Evolutionary conservation across 257 asterid species (phyloP).

Genomic region (Solanum microdontum): DNA sequence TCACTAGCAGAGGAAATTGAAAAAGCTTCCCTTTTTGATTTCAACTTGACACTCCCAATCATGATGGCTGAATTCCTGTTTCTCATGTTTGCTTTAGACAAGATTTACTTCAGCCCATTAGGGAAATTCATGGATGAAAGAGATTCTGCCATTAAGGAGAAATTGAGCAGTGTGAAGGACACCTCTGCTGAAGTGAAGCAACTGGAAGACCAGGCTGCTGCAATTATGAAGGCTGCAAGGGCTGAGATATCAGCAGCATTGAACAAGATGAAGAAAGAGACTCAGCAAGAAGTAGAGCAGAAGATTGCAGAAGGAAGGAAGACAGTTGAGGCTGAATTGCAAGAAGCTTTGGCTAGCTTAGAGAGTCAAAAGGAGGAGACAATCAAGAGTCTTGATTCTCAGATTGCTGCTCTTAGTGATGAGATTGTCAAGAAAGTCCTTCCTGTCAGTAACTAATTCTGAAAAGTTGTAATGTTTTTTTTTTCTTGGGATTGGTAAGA

Average conservation of each 20-base stretch:
- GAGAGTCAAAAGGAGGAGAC: constrained; percentile 87
- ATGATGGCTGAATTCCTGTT: constrained; percentile 57
- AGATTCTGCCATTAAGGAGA: constrained; percentile 69
- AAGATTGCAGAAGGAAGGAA: constrained; percentile 65
- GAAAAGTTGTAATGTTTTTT: neutral
- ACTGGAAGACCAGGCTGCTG: constrained; percentile 72
- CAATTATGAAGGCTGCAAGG: constrained; percentile 82
- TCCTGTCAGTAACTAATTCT: constrained; percentile 34
- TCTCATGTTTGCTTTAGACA: constrained; percentile 89
- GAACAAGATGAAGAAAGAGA: constrained; percentile 90
- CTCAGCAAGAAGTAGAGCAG: constrained; percentile 76
- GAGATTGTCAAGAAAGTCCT: constrained; percentile 92
- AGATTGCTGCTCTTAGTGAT: constrained; percentile 66
- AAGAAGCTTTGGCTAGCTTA: constrained; percentile 58
- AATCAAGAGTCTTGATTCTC: constrained; percentile 62
- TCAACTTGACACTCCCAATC: constrained; percentile 83
- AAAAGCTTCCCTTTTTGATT: constrained; percentile 78
- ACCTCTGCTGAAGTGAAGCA: constrained; percentile 79
- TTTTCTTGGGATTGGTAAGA: neutral
- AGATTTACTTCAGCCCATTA: constrained; percentile 66
- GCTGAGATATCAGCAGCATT: constrained; percentile 87
- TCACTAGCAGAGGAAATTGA: constrained; percentile 66
- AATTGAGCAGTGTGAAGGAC: constrained; percentile 74
- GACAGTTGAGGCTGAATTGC: constrained; percentile 81
- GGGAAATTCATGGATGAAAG: constrained; percentile 93